Evolutionary conservation across 2,329 filamentous ascomycete species (phyloP).

Genomic region (Fusarium ramigenum): DNA sequence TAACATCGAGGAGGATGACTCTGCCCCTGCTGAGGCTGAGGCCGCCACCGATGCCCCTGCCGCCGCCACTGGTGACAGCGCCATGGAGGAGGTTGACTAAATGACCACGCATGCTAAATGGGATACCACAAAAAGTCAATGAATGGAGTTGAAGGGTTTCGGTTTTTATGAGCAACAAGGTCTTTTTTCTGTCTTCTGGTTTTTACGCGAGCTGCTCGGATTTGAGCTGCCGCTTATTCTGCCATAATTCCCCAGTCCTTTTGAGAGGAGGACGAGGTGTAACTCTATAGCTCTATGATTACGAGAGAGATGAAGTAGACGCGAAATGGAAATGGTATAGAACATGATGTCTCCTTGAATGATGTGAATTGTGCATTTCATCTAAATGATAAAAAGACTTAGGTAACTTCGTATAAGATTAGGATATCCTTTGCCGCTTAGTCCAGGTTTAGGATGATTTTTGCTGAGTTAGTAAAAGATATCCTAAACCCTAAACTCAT

Average conservation of each 20-base stretch:
- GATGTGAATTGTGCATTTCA: background rate
- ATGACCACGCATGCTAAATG: conserved; percentile 43
- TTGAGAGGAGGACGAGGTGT: conserved; percentile 46
- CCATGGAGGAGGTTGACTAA: conserved; percentile 99
- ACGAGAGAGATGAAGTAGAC: conserved; percentile 54
- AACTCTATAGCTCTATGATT: conserved; percentile 55
- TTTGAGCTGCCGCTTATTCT: conserved; percentile 43
- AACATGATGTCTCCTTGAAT: conserved; percentile 17
- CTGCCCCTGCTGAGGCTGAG: conserved; percentile 68
- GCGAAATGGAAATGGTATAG: conserved; percentile 48
- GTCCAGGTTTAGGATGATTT: no score
- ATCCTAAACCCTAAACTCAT: no score
- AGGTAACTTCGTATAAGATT: background rate
- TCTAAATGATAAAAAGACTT: background rate
- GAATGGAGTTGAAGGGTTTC: conserved; percentile 55
- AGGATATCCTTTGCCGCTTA: background rate
- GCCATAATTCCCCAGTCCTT: conserved; percentile 47
- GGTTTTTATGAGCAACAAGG: conserved; percentile 47
- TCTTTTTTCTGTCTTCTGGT: conserved; percentile 46
- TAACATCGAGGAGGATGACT: conserved; percentile 95
- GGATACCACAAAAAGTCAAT: conserved; percentile 54
- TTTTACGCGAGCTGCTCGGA: conserved; percentile 41
- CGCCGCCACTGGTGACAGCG: conserved; percentile 78
- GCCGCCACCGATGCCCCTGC: conserved; percentile 65
- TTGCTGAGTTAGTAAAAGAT: no score